Percentiles rank a stretch among this genome's conserved stretches.
Evolutionary conservation across 345 rosid genomes (phyloP).

Genomic region (Populus simonii): DNA sequence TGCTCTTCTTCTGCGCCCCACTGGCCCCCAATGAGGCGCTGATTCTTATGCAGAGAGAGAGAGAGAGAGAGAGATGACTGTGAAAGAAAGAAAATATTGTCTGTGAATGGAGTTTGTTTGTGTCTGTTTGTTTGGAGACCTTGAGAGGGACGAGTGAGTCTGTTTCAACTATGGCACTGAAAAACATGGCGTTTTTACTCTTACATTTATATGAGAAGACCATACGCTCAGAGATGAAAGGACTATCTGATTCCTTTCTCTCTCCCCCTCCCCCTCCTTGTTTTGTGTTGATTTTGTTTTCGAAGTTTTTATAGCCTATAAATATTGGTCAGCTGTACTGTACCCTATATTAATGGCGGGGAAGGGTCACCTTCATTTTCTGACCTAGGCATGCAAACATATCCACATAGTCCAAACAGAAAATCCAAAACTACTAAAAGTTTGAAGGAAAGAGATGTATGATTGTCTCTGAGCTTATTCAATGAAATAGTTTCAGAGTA

Average conservation of each 20-base stretch:
- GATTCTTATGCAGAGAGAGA: constrained; percentile 32
- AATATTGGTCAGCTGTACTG: constrained; percentile 35
- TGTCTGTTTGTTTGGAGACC: constrained; percentile 29
- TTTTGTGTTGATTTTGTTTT: neutral
- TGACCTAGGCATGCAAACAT: constrained; percentile 29
- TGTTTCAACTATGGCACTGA: constrained; percentile 62
- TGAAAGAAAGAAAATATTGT: neutral
- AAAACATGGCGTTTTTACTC: constrained; percentile 49
- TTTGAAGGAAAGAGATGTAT: constrained; percentile 13
- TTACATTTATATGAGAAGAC: constrained; percentile 28
- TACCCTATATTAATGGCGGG: constrained; percentile 19
- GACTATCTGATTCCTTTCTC: constrained; percentile 7
- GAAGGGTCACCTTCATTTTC: constrained; percentile 27
- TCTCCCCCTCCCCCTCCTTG: constrained; percentile 1
- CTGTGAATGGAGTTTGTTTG: constrained; percentile 34
- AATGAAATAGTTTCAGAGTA: constrained; percentile 35
- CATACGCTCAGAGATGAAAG: constrained; percentile 14
- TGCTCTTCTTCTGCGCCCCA: constrained; percentile 7
- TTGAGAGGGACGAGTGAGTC: constrained; percentile 42
- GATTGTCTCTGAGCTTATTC: constrained; percentile 26
- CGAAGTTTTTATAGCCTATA: constrained; percentile 17
- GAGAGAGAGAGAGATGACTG: neutral
- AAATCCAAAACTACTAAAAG: constrained; percentile 43
- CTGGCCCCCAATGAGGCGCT: constrained; percentile 16
- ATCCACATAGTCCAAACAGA: constrained; percentile 46